These are phyloP conservation scores for Pleurotus tuber-regium DNA, from an alignment of 768 basidiomycete species.

Conservation along the genomic window DNA sequence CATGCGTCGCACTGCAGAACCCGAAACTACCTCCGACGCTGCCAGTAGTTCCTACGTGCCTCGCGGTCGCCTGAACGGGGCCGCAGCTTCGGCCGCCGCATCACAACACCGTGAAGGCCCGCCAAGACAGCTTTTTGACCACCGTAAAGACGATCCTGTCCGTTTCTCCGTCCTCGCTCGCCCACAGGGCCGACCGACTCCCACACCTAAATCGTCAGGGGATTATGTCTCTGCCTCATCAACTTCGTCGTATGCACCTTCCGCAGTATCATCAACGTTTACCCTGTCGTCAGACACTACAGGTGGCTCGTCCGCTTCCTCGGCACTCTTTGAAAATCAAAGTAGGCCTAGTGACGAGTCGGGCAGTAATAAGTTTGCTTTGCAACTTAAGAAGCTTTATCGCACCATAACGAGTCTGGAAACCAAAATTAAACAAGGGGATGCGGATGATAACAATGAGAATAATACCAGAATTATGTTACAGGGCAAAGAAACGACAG, in stretches of 20 bases:
- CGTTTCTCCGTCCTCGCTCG: slow-evolving; percentile 71
- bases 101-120: slow-evolving; percentile 29
- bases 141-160: slow-evolving; percentile 87
- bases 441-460: slow-evolving; percentile 52
- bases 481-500: slow-evolving; percentile 39
- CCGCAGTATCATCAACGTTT: slow-evolving; percentile 63
- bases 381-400: slow-evolving; percentile 80
- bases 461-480: slow-evolving; percentile 41
- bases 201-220: slow-evolving; percentile 59
- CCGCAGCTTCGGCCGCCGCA: slow-evolving; percentile 25
- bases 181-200: slow-evolving; percentile 43
- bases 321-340: slow-evolving; percentile 62
- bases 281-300: slow-evolving; percentile 73
- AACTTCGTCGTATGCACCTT: slow-evolving; percentile 71
- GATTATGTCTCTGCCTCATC: slow-evolving; percentile 77
- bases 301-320: slow-evolving; percentile 70
- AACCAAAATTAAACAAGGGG: slow-evolving; percentile 63
- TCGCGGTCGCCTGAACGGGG: slow-evolving; percentile 14
- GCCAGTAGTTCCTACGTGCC: slow-evolving; percentile 50
- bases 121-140: slow-evolving; percentile 77
- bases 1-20: slow-evolving; percentile 58
- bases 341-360: slow-evolving; percentile 49
- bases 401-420: slow-evolving; percentile 81
- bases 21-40: slow-evolving; percentile 61
- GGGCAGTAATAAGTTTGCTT: slow-evolving; percentile 58